These are phyloP conservation scores for Cerioporus squamosus DNA, from an alignment of 1,284 basidiomycete genomes.

Conservation along the genomic window DNA sequence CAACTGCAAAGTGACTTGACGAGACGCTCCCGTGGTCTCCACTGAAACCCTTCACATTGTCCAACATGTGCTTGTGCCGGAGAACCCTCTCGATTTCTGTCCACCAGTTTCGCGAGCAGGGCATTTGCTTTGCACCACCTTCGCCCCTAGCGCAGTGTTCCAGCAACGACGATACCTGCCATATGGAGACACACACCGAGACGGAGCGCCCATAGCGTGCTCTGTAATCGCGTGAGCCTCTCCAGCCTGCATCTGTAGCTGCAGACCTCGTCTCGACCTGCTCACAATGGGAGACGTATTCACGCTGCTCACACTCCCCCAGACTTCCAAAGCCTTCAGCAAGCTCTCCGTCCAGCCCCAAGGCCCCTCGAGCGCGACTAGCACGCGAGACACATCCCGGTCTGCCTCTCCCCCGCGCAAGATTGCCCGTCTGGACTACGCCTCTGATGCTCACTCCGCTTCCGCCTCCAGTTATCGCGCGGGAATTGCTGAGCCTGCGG, in stretches of 20 bases:
- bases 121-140: no score
- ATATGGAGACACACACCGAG: conserved; percentile 10
- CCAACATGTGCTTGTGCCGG: no score
- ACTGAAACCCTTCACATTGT: no score
- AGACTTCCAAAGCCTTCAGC: conserved; percentile 56
- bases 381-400: conserved; percentile 41
- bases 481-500: conserved; percentile 21
- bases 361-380: conserved; percentile 6
- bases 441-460: conserved; percentile 61
- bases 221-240: not conserved
- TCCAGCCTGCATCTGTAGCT: no score
- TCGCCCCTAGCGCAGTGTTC: no score
- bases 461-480: conserved; percentile 51
- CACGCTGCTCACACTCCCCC: conserved; percentile 54
- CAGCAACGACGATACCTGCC: not conserved
- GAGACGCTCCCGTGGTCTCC: no score
- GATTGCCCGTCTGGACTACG: conserved; percentile 62
- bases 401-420: conserved; percentile 67
- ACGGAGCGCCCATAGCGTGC: conserved; percentile 1
- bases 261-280: not conserved
- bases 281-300: conserved; percentile 30
- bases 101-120: no score
- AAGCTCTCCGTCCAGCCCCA: conserved; percentile 42
- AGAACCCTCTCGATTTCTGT: no score
- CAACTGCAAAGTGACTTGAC: no score